Evolutionary conservation across 495 filamentous ascomycete genomes (phyloP).

Genomic region (Penicillium cinerascens): DNA sequence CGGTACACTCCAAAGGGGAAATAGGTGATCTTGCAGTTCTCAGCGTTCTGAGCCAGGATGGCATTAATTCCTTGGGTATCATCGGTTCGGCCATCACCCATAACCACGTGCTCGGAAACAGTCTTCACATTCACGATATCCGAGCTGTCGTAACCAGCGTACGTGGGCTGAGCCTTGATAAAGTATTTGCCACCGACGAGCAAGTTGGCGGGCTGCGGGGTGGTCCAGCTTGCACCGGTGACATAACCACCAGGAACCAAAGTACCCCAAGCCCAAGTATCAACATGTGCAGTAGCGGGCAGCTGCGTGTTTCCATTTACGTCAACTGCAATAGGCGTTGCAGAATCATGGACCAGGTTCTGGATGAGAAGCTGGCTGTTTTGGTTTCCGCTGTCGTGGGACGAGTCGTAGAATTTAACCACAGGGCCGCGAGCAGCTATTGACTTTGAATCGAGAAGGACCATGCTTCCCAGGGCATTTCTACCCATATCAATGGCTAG

Average conservation of each 20-base stretch:
- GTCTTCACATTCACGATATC: constrained; percentile 51
- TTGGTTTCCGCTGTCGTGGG: constrained; percentile 27
- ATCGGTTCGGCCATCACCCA: constrained; percentile 42
- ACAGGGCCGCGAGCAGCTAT: constrained; percentile 49
- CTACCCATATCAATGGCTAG: constrained; percentile 33
- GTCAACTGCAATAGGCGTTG: constrained; percentile 30
- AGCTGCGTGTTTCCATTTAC: constrained; percentile 38
- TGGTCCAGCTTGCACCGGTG: constrained; percentile 16
- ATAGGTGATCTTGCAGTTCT: constrained; percentile 51
- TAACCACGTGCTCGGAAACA: constrained; percentile 29
- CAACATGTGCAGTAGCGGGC: constrained; percentile 40
- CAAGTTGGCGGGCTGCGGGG: constrained; percentile 18
- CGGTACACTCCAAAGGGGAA: constrained; percentile 61
- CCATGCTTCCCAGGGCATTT: constrained; percentile 48
- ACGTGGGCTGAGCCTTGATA: constrained; percentile 44
- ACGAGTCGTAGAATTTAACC: constrained; percentile 44
- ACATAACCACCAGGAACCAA: constrained; percentile 31
- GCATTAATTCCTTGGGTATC: constrained; percentile 49
- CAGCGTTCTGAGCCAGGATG: constrained; percentile 45
- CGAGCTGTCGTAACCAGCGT: constrained; percentile 38
- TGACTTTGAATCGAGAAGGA: constrained; percentile 40
- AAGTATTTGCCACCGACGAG: constrained; percentile 28
- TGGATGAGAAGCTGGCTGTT: constrained; percentile 39
- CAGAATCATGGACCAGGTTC: constrained; percentile 28
- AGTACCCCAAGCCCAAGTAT: constrained; percentile 44